phyloP scores from a whole-genome alignment of 2,329 filamentous ascomycete species.

The Ophiostoma fasciatum region DNA sequence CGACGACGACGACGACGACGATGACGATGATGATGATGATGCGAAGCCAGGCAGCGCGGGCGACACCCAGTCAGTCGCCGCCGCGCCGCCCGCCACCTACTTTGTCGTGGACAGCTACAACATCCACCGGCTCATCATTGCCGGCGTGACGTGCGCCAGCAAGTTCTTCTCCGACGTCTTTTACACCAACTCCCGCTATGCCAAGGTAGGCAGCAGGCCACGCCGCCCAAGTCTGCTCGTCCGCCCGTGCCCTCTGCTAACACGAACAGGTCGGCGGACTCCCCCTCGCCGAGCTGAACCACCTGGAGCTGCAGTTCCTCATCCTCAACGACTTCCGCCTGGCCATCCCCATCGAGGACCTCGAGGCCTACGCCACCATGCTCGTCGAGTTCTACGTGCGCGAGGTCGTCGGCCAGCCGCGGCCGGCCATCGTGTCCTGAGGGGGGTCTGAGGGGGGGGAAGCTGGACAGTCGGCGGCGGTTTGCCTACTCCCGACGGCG shows the following conservation, averaged over 20 bases:
- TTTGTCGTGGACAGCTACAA: conserved; percentile 99
- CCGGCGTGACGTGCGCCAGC: conserved; percentile 93
- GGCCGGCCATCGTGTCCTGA: neutral
- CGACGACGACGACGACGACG: conserved; percentile 16
- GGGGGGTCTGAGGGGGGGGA: no score
- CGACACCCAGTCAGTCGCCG: neutral
- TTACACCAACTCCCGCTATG: conserved; percentile 97
- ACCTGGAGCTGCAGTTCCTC: conserved; percentile 90
- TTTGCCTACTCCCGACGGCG: no score
- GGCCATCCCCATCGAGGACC: conserved; percentile 81
- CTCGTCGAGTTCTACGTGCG: conserved; percentile 93
- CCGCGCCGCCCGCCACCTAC: conserved; percentile 30
- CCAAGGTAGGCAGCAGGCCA: no score
- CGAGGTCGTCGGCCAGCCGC: conserved; percentile 51
- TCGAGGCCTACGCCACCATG: conserved; percentile 97
- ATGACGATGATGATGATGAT: neutral
- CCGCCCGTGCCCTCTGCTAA: conserved; percentile 10
- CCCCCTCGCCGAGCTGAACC: conserved; percentile 82
- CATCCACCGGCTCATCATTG: conserved; percentile 91
- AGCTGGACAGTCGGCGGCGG: no score
- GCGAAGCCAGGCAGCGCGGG: neutral
- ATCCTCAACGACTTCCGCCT: conserved; percentile 92
- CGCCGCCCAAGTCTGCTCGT: no score
- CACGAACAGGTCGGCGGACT: conserved; percentile 73
- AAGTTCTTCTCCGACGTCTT: conserved; percentile 99